Conservation (phyloP, 768 basidiomycete genomes). For the Psilocybe tampanensis region DNA sequence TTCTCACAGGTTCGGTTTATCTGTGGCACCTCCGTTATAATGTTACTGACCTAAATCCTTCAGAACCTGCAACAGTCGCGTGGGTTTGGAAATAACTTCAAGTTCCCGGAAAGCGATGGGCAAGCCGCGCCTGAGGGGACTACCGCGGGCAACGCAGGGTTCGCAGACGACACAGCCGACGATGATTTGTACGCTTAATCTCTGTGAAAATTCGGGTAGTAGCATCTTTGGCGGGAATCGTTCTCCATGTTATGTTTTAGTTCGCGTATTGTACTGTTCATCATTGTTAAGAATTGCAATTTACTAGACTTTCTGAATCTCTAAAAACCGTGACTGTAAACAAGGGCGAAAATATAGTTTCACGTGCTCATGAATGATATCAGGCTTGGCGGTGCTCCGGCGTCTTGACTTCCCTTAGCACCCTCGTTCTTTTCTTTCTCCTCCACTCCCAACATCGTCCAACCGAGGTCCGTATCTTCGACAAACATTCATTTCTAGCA, state of each 20-base stretch:
- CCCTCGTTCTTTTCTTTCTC: not conserved
- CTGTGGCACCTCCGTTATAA: not conserved
- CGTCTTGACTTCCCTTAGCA: not conserved
- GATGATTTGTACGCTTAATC: constrained; percentile 88
- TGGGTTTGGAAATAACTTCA: constrained; percentile 94
- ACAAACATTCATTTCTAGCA: too few species aligned
- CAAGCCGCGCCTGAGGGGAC: constrained; percentile 38
- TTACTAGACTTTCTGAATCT: too few species aligned
- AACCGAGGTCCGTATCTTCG: not conserved
- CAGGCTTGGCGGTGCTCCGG: constrained; percentile 7
- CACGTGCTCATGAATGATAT: constrained; percentile 19
- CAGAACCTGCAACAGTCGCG: constrained; percentile 90
- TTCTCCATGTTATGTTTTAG: constrained; percentile 4
- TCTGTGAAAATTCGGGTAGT: not conserved
- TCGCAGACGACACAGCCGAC: constrained; percentile 84
- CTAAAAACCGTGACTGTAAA: too few species aligned
- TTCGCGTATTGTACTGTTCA: constrained; percentile 6
- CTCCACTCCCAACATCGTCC: not conserved
- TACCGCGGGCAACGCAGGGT: constrained; percentile 67
- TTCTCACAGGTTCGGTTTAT: constrained; percentile 73
- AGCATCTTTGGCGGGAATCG: not conserved
- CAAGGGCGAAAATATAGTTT: constrained; percentile 5
- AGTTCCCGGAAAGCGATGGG: constrained; percentile 85
- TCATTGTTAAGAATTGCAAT: not conserved
- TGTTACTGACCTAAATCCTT: constrained; percentile 11